Percentiles rank a stretch among this genome's conserved stretches.
Conservation (phyloP, 768 basidiomycete genomes). For the Hygrophorus russula region DNA sequence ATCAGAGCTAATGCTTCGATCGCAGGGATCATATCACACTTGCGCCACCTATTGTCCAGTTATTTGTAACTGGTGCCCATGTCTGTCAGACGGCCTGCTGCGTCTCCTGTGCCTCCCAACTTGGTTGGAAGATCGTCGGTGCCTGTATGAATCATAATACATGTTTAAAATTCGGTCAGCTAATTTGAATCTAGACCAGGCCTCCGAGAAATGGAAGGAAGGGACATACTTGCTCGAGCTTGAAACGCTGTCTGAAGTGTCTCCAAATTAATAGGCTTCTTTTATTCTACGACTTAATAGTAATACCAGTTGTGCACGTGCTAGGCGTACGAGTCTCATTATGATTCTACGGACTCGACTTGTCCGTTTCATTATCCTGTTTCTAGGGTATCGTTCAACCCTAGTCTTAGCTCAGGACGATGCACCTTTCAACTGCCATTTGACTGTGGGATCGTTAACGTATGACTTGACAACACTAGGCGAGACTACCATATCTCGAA, state of each 20-base stretch:
- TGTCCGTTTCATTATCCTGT: neutral
- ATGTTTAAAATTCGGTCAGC: too few relatives aligned
- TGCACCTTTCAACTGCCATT: conserved; percentile 43
- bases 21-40: conserved; percentile 36
- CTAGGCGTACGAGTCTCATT: neutral
- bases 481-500: conserved; percentile 37
- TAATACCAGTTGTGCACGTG: neutral
- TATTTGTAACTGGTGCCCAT: conserved; percentile 56
- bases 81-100: conserved; percentile 49
- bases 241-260: conserved; percentile 23
- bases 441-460: conserved; percentile 26
- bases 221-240: conserved; percentile 48
- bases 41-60: conserved; percentile 34
- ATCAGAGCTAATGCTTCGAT: neutral
- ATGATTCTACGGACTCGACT: conserved; percentile 2
- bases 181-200: neutral
- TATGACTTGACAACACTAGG: conserved; percentile 58
- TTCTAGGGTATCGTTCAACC: neutral
- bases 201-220: conserved; percentile 54
- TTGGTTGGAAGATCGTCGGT: conserved; percentile 56
- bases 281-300: neutral
- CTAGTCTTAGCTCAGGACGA: conserved; percentile 13
- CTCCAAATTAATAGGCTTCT: neutral
- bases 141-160: conserved; percentile 28
- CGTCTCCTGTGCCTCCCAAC: conserved; percentile 33